These are phyloP conservation scores for Penicillium silybi DNA, from an alignment of 495 filamentous ascomycete species.

Conservation along the genomic window DNA sequence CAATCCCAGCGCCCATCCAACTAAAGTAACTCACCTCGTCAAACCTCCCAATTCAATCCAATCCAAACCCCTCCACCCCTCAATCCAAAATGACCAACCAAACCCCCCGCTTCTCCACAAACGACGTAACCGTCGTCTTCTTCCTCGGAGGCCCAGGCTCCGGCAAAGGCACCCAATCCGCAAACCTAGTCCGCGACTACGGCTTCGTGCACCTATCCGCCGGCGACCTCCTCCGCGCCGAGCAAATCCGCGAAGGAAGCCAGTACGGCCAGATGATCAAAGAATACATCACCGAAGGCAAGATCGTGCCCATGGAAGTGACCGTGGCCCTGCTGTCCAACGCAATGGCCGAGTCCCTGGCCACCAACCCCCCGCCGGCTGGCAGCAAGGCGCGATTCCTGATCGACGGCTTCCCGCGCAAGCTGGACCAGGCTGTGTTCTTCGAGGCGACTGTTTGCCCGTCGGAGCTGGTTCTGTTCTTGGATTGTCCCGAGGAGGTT, in stretches of 20 bases:
- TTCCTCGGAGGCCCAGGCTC: conserved; percentile 54
- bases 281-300: conserved; percentile 83
- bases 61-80: conserved; percentile 1
- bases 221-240: conserved; percentile 88
- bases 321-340: conserved; percentile 92
- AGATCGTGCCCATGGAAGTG: conserved; percentile 97
- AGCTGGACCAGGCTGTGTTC: conserved; percentile 92
- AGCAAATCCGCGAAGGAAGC: conserved; percentile 79
- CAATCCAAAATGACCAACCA: conserved; percentile 24
- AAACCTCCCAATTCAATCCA: conserved; percentile 6
- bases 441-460: conserved; percentile 89
- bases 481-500: conserved; percentile 82
- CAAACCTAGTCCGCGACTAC: conserved; percentile 82
- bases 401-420: conserved; percentile 92
- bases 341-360: conserved; percentile 69
- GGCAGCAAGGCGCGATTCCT: conserved; percentile 60
- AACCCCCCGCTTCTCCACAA: conserved; percentile 71
- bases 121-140: conserved; percentile 77
- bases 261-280: conserved; percentile 90
- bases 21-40: conserved; percentile 7
- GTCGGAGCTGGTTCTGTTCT: conserved; percentile 80
- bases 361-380: conserved; percentile 12
- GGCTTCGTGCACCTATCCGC: conserved; percentile 89
- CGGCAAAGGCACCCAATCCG: conserved; percentile 72
- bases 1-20: conserved; percentile 9